phyloP scores from a whole-genome alignment of 495 filamentous ascomycete genomes.

The Neurospora sublineolata region DNA sequence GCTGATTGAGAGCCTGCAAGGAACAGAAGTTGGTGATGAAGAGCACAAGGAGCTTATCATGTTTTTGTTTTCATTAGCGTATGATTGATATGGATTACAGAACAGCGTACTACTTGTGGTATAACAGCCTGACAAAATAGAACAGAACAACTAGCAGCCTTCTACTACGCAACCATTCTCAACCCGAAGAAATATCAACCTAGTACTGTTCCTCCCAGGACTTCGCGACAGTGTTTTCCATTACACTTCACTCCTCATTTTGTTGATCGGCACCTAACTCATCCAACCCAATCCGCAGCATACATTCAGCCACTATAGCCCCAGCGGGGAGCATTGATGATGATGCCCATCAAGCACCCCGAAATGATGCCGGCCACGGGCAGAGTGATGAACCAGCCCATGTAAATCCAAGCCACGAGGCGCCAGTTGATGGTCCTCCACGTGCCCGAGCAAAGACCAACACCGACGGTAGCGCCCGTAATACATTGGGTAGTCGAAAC shows the following conservation, averaged over 20 bases:
- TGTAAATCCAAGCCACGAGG: slow-evolving; percentile 45
- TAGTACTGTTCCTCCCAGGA: background rate
- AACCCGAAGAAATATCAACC: background rate
- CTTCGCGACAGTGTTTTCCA: background rate
- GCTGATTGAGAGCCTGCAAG: background rate
- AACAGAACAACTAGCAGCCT: background rate
- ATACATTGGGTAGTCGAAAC: slow-evolving; percentile 53
- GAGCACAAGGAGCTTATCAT: background rate
- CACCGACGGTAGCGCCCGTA: slow-evolving; percentile 49
- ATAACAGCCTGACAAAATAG: background rate
- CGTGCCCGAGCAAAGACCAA: slow-evolving; percentile 48
- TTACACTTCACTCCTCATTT: background rate
- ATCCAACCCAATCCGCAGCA: background rate
- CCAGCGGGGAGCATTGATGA: slow-evolving; percentile 43
- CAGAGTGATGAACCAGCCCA: slow-evolving; percentile 48
- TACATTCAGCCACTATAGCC: background rate
- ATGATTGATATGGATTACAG: background rate
- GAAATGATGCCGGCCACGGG: slow-evolving; percentile 44
- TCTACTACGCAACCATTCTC: background rate
- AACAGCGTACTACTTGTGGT: background rate
- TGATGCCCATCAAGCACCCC: slow-evolving; percentile 45
- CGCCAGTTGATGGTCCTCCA: slow-evolving; percentile 49
- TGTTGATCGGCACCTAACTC: background rate
- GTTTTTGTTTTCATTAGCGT: background rate
- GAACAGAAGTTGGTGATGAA: background rate